These are phyloP conservation scores for Porogramme epimiltina DNA, from an alignment of 1,284 basidiomycete genomes.

Conservation along the genomic window DNA sequence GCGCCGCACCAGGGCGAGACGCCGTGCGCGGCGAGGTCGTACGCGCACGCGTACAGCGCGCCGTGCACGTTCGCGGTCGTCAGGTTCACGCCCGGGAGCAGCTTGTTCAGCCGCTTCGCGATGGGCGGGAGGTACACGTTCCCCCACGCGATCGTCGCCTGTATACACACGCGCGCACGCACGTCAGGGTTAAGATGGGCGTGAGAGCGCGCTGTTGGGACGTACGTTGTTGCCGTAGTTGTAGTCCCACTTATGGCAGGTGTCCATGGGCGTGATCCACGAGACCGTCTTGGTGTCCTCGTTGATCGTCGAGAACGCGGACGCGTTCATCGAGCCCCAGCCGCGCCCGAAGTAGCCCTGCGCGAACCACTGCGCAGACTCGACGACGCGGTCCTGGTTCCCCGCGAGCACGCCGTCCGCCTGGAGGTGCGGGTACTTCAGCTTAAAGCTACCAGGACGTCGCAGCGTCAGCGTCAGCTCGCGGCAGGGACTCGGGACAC, in stretches of 20 bases:
- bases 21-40: conserved; percentile 42
- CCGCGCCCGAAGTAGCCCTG: conserved; percentile 43
- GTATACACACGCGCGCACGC: conserved; percentile 21
- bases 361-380: conserved; percentile 48
- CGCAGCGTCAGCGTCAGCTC: conserved; percentile 12
- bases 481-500: neutral
- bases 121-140: conserved; percentile 41
- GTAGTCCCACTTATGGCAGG: conserved; percentile 44
- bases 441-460: conserved; percentile 26
- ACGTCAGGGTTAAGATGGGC: neutral
- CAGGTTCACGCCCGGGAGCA: conserved; percentile 36
- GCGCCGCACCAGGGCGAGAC: conserved; percentile 44
- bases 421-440: conserved; percentile 40
- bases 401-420: conserved; percentile 43
- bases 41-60: conserved; percentile 49
- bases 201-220: neutral
- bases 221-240: conserved; percentile 37
- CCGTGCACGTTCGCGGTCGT: conserved; percentile 39
- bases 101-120: conserved; percentile 37
- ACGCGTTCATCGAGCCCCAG: conserved; percentile 32
- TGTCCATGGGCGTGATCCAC: conserved; percentile 47
- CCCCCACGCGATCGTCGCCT: conserved; percentile 40
- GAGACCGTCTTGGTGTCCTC: conserved; percentile 42
- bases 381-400: conserved; percentile 44
- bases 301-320: conserved; percentile 38